These are phyloP conservation scores for Ustilago hordei DNA, from an alignment of 1,284 basidiomycete species.

Conservation along the genomic window DNA sequence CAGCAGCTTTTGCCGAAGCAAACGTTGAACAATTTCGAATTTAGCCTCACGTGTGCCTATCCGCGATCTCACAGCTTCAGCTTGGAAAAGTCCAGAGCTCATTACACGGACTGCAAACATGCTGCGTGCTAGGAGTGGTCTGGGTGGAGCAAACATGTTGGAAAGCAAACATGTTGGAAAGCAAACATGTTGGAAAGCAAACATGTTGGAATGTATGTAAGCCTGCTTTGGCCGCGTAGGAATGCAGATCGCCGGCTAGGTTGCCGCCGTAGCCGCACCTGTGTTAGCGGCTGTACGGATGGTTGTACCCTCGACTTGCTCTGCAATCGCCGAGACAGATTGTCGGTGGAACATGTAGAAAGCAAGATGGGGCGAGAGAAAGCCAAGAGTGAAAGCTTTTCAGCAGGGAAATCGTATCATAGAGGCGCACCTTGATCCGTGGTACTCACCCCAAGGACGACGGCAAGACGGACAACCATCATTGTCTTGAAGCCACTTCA, in stretches of 20 bases:
- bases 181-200: no score
- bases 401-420: not conserved
- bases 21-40: not conserved
- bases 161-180: no score
- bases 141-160: no score
- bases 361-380: not conserved
- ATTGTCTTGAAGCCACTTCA: constrained; percentile 66
- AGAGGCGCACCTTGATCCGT: no score
- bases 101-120: no score
- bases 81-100: no score
- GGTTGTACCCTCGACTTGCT: constrained; percentile 51
- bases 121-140: no score
- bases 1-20: not conserved
- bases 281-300: constrained; percentile 19
- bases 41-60: no score
- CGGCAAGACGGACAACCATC: constrained; percentile 55
- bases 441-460: constrained; percentile 53
- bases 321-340: constrained; percentile 1
- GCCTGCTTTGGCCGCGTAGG: not conserved
- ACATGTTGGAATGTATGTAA: no score
- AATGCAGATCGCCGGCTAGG: not conserved
- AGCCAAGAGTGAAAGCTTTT: not conserved
- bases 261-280: constrained; percentile 6
- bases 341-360: not conserved
- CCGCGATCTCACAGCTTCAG: no score